Conservation (phyloP, 768 basidiomycete species). For the Panellus pusillus region DNA sequence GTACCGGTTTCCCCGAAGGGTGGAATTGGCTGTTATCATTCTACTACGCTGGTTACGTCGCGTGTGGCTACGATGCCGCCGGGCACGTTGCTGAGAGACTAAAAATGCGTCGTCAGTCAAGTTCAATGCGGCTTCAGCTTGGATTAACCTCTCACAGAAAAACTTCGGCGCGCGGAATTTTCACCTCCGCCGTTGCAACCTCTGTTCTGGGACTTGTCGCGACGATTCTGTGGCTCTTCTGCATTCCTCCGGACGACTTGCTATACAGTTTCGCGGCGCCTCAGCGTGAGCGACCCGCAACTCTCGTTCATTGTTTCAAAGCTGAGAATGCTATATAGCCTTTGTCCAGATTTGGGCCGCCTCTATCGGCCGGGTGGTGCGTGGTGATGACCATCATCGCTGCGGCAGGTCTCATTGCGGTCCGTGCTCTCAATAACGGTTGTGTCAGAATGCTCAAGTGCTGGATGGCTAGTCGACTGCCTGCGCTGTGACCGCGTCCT, state of each 20-base stretch:
- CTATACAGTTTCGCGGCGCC: not conserved
- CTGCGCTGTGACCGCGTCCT: not conserved
- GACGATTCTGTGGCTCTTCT: not conserved
- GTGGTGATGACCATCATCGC: slow-evolving; percentile 1
- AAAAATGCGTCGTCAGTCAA: not conserved
- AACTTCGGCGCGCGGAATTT: not conserved
- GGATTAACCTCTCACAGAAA: not conserved
- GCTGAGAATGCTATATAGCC: not conserved
- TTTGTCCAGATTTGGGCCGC: slow-evolving; percentile 1
- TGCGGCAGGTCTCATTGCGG: not conserved
- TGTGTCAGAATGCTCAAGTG: not conserved
- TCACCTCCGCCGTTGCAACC: not conserved
- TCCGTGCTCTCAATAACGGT: not conserved
- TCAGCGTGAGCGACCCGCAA: not conserved
- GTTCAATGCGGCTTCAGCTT: too few species aligned
- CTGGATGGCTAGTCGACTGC: not conserved
- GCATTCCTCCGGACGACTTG: not conserved
- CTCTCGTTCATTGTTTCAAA: not conserved
- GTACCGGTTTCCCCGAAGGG: not conserved
- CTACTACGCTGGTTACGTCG: not conserved
- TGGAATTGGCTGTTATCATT: slow-evolving; percentile 1
- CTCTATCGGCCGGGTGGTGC: not conserved
- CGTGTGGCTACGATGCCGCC: not conserved
- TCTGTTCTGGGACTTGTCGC: not conserved
- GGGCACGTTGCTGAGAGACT: slow-evolving; percentile 1